Percentiles rank a stretch among this genome's conserved stretches.
phyloP scores from a whole-genome alignment of 768 basidiomycete genomes.

The Pleurotus djamor region DNA sequence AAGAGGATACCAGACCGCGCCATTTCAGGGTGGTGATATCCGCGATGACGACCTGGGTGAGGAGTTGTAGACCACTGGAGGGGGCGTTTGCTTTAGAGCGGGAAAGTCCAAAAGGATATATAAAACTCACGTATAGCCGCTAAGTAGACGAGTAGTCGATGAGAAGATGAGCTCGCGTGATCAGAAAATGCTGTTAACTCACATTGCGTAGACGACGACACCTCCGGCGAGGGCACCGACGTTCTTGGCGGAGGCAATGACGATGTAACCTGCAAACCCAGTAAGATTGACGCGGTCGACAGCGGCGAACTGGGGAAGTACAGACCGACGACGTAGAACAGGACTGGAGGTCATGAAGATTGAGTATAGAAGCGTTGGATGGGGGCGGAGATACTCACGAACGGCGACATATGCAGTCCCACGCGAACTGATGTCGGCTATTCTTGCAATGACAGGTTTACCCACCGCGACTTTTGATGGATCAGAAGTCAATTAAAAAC shows the following conservation, averaged over 20 bases:
- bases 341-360: constrained; percentile 24
- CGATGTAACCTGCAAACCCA: constrained; percentile 36
- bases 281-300: neutral
- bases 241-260: constrained; percentile 49
- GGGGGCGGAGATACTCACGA: constrained; percentile 32
- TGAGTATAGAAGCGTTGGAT: neutral
- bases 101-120: neutral
- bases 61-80: constrained; percentile 53
- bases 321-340: constrained; percentile 61
- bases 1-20: constrained; percentile 38
- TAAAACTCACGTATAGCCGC: constrained; percentile 55
- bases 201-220: constrained; percentile 58
- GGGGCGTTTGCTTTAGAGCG: constrained; percentile 21
- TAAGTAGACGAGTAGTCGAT: constrained; percentile 23
- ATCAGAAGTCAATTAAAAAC: neutral
- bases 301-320: constrained; percentile 2
- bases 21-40: constrained; percentile 58
- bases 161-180: constrained; percentile 12
- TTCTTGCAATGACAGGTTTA: constrained; percentile 73
- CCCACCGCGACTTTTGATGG: constrained; percentile 32
- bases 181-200: constrained; percentile 14
- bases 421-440: constrained; percentile 70
- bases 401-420: constrained; percentile 60
- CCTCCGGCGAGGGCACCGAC: constrained; percentile 48
- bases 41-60: constrained; percentile 63